Evolutionary conservation across 2,329 filamentous ascomycete genomes (phyloP), one percentile per base, ranked within the genome.

Genomic region (Colletotrichum zoysiae): DNA sequence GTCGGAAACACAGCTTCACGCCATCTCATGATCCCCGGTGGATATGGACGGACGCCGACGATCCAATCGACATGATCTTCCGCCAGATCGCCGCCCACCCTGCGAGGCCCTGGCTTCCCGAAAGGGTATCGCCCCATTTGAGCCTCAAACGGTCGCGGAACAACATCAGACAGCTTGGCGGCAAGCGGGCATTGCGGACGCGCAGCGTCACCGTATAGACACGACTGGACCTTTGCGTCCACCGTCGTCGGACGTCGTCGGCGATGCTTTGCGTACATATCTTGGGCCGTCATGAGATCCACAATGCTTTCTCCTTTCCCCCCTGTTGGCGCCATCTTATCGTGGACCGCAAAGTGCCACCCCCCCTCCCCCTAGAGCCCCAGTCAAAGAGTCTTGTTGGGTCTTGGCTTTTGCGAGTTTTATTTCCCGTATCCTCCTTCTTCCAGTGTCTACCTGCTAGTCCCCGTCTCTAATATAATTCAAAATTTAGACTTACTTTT

Each of bases 101-200:
- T 55, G 46, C 38, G 46, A 64, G 46, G 5, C 40, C 55, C 48
- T 30, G 65, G 20, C 46, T 60, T 57, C 60, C 69, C 46, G 48
- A 71, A 69, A 26, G 38, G 59, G 69, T 64, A 71, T 71, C 70
- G 65, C 59, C 59, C 40, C n/a, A 35, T 23, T 60, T 35, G 65
- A 71, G 70, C 70, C 65, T 71, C 65, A 71, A 71, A 71, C 70
- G 55, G 35, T 71, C 65, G 60, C 70, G 70, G 70, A 71, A 71
- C 70, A 71, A n/a, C 40, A 56, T 60, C 70, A 71, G 70, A 71
- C 70, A 65, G 18, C 65, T 69, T 71, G 65, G 70, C 65, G 42
- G 44, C 65, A 60, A 5, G 46, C 35, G 64, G 67, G 51, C 68
- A 51, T 53, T 14, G 53, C 30, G 33, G 44, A 59, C 38, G 64